Base-by-base conservation (phyloP, 1,284 basidiomycete genomes). In the Naganishia cerealis region DNA sequence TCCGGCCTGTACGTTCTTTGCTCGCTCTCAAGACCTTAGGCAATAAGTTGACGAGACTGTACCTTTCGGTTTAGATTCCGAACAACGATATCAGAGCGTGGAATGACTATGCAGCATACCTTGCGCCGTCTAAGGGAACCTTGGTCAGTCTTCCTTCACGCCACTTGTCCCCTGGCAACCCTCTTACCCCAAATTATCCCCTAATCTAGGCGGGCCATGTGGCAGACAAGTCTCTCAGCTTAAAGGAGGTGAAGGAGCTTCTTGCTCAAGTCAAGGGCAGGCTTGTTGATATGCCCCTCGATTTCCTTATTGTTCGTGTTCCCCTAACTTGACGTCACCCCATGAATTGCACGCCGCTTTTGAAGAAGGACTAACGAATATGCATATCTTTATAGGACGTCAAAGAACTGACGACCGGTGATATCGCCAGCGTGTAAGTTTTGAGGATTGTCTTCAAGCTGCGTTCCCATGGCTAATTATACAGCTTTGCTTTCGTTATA, bases 151-250 rank as follows among this genome's bases (percentile, higher is more conserved):
- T 21, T 36, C 16, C 65, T n/a, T 69, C 12, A n/a, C 36, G 56
- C 58, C 50, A n/a, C 29, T 42, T 55, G 68, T 15, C 3, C 9
- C 7, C 21, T 50, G 46, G 7, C 70, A 52, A 29, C 65, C 67
- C 29, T 46, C 21, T 33, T 2, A 33, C 13, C 57, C 46, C 4
- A 58, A 55, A 70, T 55, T 65, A 57, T 71, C 90, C 87, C 82
- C 80, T 66, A 24, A 21, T 50, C 90, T 87, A 90, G 84, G 84
- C 85, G 4, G 92, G 92, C 2, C 94, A 95, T 79, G 87, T 95
- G 61, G 87, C 86, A 1, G 87, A 82, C 67, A 72, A 87, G 12
- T 86, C 83, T 5, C 74, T 91, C 38, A 77, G 85, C 0, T 80
- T 92, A 24, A 80, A 83, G 1, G 85, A 87, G 56, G 84, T 92